Evolutionary conservation across 1,284 basidiomycete species (phyloP), one percentile per base, ranked within the genome.

Genomic region (Cutaneotrichosporon sp.): DNA sequence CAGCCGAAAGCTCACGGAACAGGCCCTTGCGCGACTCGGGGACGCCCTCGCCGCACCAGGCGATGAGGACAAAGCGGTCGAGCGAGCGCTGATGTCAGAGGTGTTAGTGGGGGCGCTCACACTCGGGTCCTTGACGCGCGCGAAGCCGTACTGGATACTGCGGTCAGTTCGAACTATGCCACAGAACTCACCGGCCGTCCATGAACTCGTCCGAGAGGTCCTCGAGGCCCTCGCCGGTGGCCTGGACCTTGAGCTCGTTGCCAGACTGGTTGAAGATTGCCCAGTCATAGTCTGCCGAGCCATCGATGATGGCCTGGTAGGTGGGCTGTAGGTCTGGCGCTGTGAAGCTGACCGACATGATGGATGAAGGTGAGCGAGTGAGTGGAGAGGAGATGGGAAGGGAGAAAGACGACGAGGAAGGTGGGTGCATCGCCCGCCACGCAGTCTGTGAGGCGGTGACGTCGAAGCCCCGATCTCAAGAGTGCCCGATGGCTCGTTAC

Each of bases 31-130:
- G 89, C 34, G 84, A 85, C 78, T 89, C 93, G 18, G 95, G 95
- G 0, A 98, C 95, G 69, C 95, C 95, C 72, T 97, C 94, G 56
- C 95, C 95, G 72, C 92, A 94, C 93, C 91, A 93, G 69, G 91
- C 91, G 74, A 87, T 83, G 62, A 95, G 89, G 8, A 97, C 92
- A 67, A 95, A 92, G 80, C 97, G 97, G 62, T 89, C 85, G n/a
- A 98, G 84, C 69, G 89, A 83, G 72, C 87, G 90, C 88, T 95
- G 72, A 13, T 24, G 36, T 52, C 8, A 54, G 42, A 20, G n/a
- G 1, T 9, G 22, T 16, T 10, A 47, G 45, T 47, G 22, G 16
- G 1, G 2, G 8, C 50, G 79, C 86, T 62, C 69, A 93, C 91
- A 75, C 89, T 92, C 45, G 89, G 87, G 79, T 98, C 95, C 64